Evolutionary conservation across 73 alveolate genomes (phyloP), one percentile per base, ranked within the genome.

Genomic region (Paramecium pentaurelia): DNA sequence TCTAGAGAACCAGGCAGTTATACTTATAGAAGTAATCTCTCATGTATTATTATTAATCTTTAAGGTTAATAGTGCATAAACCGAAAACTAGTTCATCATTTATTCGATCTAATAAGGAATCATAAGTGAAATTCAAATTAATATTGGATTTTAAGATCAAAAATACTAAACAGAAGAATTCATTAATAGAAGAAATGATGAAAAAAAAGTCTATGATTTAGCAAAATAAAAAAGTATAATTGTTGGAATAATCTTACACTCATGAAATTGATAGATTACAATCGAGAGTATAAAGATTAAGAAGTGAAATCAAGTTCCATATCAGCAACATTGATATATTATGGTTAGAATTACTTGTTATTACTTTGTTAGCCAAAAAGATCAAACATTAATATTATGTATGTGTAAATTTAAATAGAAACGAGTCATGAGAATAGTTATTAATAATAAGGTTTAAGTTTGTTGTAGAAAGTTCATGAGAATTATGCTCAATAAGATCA

Each of bases 341-440:
- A 44, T 80, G 91, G 91, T n/a, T 80, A 9, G 91, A 49, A 27
- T 20, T 80, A 28, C n/a, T 80, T 18, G 18, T 32, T 80, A 49
- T 40, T 45, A 47, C 58, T 14, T 47, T 80, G 28, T 6, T 80
- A n/a, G 91, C 91, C 6, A 47, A 42, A 4, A 6, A 32, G 6
- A 80, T 80, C 34, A 80, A 44, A 49, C 44, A 80, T 25, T 38
- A 16, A 47, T 80, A 80, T 80, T 44, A 32, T 80, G 91, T 80
- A 80, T 27, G 49, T 22, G 4, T 47, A 40, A 27, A 22, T 45
- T 25, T 80, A 44, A 45, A 22, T 27, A 80, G 91, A 45, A 80
- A 80, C 71, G 75, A 80, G 91, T 80, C 28, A 80, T 34, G 58
- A 80, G 91, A 80, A 80, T 42, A 44, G 91, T 80, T n/a, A 36